phyloP scores from a whole-genome alignment of 2,329 filamentous ascomycete species.

The Plectosphaerella cucumerina region DNA sequence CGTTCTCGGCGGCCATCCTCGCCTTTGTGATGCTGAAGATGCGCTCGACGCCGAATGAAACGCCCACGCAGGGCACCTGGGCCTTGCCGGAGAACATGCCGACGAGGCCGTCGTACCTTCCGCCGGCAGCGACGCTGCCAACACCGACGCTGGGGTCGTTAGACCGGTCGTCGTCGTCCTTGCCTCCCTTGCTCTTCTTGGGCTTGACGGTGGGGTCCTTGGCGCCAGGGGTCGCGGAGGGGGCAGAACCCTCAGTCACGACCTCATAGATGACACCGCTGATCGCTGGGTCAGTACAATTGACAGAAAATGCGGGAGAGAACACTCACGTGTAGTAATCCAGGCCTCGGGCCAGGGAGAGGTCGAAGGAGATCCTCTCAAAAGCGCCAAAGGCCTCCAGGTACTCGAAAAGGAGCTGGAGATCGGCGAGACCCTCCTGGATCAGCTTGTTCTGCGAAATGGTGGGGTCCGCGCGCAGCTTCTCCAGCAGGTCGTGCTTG shows the following conservation, averaged over 20 bases:
- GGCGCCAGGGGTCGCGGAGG: conserved; percentile 31
- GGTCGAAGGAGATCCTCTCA: conserved; percentile 78
- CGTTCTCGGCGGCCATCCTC: conserved; percentile 58
- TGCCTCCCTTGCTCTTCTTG: conserved; percentile 47
- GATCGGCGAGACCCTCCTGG: conserved; percentile 75
- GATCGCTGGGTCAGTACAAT: conserved; percentile 41
- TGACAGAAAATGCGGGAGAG: too few relatives aligned
- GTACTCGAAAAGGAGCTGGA: conserved; percentile 77
- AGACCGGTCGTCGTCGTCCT: conserved; percentile 63
- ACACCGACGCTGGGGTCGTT: conserved; percentile 79
- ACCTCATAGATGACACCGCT: conserved; percentile 90
- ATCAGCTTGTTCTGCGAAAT: conserved; percentile 70
- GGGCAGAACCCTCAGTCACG: conserved; percentile 74
- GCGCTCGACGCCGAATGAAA: conserved; percentile 87
- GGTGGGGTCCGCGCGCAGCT: conserved; percentile 62
- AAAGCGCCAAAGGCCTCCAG: conserved; percentile 72
- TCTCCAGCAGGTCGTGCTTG: conserved; percentile 67
- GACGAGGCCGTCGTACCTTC: conserved; percentile 83
- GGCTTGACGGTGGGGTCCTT: conserved; percentile 30
- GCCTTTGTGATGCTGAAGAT: conserved; percentile 86
- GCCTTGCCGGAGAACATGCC: conserved; percentile 87
- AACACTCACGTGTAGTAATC: conserved; percentile 59
- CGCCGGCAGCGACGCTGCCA: conserved; percentile 75
- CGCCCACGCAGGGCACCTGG: conserved; percentile 81
- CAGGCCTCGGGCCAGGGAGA: conserved; percentile 85